phyloP scores from a whole-genome alignment of 176 grass and related monocot species.

The Carex parvula region DNA sequence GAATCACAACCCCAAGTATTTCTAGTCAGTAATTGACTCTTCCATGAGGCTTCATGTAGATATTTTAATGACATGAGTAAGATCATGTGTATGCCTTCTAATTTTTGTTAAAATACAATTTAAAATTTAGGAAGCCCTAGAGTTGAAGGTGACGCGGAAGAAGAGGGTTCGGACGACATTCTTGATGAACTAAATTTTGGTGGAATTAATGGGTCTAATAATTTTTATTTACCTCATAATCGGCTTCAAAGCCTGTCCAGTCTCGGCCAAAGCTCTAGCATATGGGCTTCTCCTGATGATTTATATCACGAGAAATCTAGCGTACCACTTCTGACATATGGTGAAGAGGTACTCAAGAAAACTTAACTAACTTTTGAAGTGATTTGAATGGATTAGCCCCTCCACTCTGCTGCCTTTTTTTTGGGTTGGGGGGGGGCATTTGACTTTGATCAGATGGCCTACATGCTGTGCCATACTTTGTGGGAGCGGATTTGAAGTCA shows the following conservation, averaged over 20 bases:
- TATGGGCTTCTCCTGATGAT: not conserved
- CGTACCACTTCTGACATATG: conserved; percentile 40
- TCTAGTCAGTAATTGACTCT: not conserved
- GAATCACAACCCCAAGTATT: not conserved
- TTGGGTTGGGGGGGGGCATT: not conserved
- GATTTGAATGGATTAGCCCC: too few species aligned
- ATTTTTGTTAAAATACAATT: not conserved
- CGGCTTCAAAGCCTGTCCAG: conserved; percentile 24
- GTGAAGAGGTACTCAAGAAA: conserved; percentile 39
- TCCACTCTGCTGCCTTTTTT: not conserved
- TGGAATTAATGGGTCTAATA: conserved; percentile 22
- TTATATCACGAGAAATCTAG: not conserved
- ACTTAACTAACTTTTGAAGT: not conserved
- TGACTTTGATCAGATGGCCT: not conserved
- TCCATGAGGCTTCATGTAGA: not conserved
- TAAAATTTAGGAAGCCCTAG: conserved; percentile 38
- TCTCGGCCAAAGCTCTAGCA: conserved; percentile 28
- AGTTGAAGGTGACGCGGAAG: conserved; percentile 49
- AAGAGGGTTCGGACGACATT: conserved; percentile 47
- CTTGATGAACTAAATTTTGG: conserved; percentile 40
- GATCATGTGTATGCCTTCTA: not conserved
- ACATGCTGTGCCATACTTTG: not conserved
- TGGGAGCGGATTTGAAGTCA: not conserved
- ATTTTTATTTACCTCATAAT: not conserved
- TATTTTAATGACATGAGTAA: not conserved